A percentile compares a stretch with the other conserved stretches of the same genome.
Evolutionary conservation across 2,329 filamentous ascomycete genomes (phyloP).

Genomic region (Diplocarpon rosae): DNA sequence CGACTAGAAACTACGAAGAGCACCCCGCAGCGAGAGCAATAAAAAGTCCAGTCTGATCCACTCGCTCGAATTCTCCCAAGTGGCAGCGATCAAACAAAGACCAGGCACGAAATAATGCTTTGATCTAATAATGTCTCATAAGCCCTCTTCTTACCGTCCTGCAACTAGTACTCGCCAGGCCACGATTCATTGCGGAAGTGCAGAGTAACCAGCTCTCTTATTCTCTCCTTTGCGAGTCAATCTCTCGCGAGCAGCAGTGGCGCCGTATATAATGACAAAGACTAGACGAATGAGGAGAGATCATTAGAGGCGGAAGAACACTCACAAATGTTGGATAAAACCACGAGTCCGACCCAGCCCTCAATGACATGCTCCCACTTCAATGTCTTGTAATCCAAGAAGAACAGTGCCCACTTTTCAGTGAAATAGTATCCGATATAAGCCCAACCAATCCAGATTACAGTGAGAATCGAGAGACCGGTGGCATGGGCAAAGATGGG

Average conservation of each 20-base stretch:
- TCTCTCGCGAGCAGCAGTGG: constrained; percentile 7
- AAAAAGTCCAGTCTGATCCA: not conserved
- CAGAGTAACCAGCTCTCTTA: constrained; percentile 10
- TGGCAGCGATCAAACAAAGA: not conserved
- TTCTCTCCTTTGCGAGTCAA: constrained; percentile 7
- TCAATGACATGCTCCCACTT: constrained; percentile 21
- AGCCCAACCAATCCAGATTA: constrained; percentile 25
- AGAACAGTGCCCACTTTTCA: constrained; percentile 24
- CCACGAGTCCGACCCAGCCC: constrained; percentile 15
- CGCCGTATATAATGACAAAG: constrained; percentile 5
- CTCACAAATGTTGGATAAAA: constrained; percentile 19
- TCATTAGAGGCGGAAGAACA: not conserved
- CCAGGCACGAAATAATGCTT: not conserved
- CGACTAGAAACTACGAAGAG: constrained; percentile 1
- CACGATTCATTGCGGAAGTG: constrained; percentile 7
- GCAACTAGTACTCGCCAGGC: too few relatives aligned
- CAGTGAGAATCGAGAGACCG: constrained; percentile 17
- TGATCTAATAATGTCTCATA: too few relatives aligned
- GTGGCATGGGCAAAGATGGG: constrained; percentile 17
- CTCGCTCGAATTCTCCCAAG: not conserved
- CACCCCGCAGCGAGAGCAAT: not conserved
- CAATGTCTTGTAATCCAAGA: constrained; percentile 23
- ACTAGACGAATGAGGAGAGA: not conserved
- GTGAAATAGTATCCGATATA: constrained; percentile 21
- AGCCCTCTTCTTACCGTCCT: too few relatives aligned